Evolutionary conservation across 495 filamentous ascomycete genomes (phyloP).

Genomic region (Platismatia glauca): DNA sequence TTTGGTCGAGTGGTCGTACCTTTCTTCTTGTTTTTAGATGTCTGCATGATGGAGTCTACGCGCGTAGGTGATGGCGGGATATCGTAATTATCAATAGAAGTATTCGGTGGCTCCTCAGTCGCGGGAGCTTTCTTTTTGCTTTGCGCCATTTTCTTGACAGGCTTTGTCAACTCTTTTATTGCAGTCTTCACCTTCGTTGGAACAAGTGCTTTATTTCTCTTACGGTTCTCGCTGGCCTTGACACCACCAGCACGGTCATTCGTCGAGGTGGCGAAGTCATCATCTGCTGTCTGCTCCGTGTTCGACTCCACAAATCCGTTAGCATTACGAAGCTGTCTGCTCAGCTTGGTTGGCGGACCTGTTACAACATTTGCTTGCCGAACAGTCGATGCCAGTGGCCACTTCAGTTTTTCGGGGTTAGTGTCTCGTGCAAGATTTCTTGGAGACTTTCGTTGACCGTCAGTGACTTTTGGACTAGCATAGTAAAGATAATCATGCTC

Average conservation of each 20-base stretch:
- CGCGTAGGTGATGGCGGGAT: neutral
- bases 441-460: neutral
- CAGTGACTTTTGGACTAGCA: neutral
- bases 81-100: neutral
- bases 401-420: neutral
- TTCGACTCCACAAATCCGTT: neutral
- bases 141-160: neutral
- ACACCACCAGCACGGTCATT: too few relatives aligned
- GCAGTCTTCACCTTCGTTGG: neutral
- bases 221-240: neutral
- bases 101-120: neutral
- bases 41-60: neutral
- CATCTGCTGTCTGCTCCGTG: neutral
- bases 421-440: neutral
- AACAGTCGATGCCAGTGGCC: neutral
- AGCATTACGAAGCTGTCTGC: neutral
- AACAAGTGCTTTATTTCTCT: neutral
- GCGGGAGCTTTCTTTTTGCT: neutral
- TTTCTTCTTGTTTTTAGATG: neutral
- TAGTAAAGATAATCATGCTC: slow-evolving; percentile 9
- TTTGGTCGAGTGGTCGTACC: neutral
- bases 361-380: neutral
- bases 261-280: too few relatives aligned
- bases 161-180: neutral
- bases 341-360: neutral